Conservation (phyloP, 2,329 filamentous ascomycete genomes). For the Diaporthe aspalathi region DNA sequence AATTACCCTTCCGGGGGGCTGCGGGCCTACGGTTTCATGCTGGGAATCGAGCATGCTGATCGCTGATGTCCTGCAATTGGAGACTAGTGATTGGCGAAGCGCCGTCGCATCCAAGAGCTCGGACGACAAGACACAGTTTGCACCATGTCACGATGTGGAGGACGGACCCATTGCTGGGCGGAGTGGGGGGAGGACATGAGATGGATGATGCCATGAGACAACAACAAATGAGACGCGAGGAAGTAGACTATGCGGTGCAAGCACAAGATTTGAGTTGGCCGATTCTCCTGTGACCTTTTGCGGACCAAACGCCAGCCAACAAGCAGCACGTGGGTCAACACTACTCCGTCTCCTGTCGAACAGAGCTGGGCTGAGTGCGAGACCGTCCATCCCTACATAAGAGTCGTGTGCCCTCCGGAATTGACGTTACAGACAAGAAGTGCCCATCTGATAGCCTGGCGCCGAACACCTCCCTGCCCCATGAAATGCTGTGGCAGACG, state of each 20-base stretch:
- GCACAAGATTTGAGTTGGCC: background rate
- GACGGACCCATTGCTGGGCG: background rate
- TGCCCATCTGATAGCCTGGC: conserved; percentile 32
- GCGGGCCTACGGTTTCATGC: background rate
- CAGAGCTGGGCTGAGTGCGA: background rate
- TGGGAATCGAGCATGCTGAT: conserved; percentile 4
- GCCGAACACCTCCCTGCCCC: conserved; percentile 38
- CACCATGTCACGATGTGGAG: background rate
- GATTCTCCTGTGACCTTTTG: background rate
- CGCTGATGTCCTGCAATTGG: background rate
- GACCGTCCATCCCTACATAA: background rate
- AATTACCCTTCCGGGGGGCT: background rate
- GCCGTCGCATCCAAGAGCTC: conserved; percentile 5
- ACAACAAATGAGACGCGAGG: background rate
- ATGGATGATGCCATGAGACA: background rate
- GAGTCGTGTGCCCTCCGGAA: conserved; percentile 11
- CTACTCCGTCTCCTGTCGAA: background rate
- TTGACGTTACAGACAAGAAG: conserved; percentile 22
- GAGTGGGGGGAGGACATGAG: background rate
- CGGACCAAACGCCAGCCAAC: conserved; percentile 20
- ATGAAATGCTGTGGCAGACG: conserved; percentile 33
- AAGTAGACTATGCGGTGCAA: background rate
- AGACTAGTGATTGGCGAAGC: conserved; percentile 1
- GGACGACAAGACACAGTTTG: background rate
- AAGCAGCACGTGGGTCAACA: conserved; percentile 1